phyloP scores from a whole-genome alignment of 2,329 filamentous ascomycete genomes.

The Teratosphaeria nubilosa region DNA sequence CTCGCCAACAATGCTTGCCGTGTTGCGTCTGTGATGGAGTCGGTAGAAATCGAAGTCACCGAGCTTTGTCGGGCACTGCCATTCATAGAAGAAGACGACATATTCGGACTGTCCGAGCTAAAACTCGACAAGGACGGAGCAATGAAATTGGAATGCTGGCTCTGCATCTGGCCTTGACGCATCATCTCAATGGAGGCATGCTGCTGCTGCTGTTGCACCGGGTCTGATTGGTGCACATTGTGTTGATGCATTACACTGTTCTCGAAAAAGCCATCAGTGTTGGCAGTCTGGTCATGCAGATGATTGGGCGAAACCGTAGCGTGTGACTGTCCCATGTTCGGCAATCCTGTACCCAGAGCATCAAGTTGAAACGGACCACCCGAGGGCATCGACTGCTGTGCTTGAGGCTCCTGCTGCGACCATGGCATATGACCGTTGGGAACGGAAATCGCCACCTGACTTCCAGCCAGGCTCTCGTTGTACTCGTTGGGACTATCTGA shows the following conservation, averaged over 20 bases:
- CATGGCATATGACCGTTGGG: conserved; percentile 31
- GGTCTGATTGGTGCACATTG: conserved; percentile 2
- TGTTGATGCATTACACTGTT: conserved; percentile 48
- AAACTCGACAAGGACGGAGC: conserved; percentile 51
- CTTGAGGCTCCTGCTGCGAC: conserved; percentile 62
- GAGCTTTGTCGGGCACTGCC: conserved; percentile 55
- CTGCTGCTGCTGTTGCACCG: conserved; percentile 11
- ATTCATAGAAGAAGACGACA: conserved; percentile 58
- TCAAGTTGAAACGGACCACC: conserved; percentile 67
- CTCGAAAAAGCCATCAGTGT: conserved; percentile 61
- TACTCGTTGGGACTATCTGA: conserved; percentile 85
- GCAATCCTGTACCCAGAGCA: conserved; percentile 62
- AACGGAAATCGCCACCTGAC: conserved; percentile 26
- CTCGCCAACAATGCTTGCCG: conserved; percentile 53
- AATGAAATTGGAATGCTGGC: conserved; percentile 42
- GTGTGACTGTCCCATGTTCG: conserved; percentile 60
- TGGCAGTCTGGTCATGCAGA: conserved; percentile 53
- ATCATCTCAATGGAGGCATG: conserved; percentile 10
- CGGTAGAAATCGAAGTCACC: conserved; percentile 50
- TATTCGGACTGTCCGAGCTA: conserved; percentile 54
- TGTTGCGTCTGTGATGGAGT: conserved; percentile 57
- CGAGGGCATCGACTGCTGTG: conserved; percentile 48
- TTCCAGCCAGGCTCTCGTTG: conserved; percentile 81
- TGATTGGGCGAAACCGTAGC: conserved; percentile 71
- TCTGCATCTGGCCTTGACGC: conserved; percentile 33